Evolutionary conservation across 768 basidiomycete genomes (phyloP).

Genomic region (Collybia nuda): DNA sequence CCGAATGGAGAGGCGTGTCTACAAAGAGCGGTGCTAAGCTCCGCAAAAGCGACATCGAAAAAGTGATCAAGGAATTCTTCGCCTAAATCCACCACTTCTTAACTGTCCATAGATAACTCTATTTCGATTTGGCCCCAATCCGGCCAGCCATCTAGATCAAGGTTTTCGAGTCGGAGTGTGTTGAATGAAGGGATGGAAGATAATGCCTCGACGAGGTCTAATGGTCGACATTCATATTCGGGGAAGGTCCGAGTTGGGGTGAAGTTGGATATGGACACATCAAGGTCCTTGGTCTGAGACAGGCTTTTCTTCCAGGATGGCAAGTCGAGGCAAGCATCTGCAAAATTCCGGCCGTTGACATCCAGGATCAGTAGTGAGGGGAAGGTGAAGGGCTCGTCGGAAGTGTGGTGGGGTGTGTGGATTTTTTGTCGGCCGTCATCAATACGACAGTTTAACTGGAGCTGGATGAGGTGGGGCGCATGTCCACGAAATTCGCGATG

Average conservation of each 20-base stretch:
- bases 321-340: background rate
- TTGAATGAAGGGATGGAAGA: background rate
- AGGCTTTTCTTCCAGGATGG: background rate
- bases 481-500: conserved; percentile 3
- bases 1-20: background rate
- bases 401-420: too few relatives aligned
- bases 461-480: conserved; percentile 2
- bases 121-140: too few relatives aligned
- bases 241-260: background rate
- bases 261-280: background rate
- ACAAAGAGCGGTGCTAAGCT: background rate
- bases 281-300: background rate
- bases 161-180: background rate
- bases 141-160: too few relatives aligned
- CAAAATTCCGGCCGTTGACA: conserved; percentile 19
- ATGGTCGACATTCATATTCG: background rate
- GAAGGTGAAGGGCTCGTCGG: too few relatives aligned
- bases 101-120: too few relatives aligned
- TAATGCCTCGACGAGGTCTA: background rate
- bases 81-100: too few relatives aligned
- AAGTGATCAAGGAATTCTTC: too few relatives aligned
- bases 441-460: conserved; percentile 11
- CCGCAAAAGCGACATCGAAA: background rate
- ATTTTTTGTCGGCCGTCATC: conserved; percentile 9
- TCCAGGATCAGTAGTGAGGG: conserved; percentile 7